Conservation (phyloP, 495 filamentous ascomycete species). For the Cercophora sp. region DNA sequence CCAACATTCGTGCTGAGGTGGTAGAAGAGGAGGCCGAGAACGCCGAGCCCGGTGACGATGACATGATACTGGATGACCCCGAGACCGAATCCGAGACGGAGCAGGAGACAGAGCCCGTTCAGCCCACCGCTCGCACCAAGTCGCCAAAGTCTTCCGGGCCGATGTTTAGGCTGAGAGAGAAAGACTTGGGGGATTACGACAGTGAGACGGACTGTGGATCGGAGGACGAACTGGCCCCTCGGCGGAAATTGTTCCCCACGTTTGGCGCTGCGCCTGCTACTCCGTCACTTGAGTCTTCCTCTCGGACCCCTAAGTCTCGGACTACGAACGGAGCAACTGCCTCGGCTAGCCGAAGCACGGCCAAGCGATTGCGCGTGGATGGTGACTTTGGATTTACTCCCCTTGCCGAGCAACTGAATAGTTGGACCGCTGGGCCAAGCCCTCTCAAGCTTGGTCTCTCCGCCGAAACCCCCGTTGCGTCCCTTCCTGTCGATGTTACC, state of each 20-base stretch:
- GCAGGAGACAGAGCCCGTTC: background rate
- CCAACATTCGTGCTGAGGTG: background rate
- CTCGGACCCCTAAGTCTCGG: constrained; percentile 19
- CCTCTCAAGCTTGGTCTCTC: constrained; percentile 38
- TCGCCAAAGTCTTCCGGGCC: constrained; percentile 23
- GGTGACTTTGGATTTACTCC: constrained; percentile 54
- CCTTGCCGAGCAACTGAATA: constrained; percentile 54
- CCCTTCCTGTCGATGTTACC: background rate
- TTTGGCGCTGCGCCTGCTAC: constrained; percentile 30
- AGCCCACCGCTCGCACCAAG: constrained; percentile 29
- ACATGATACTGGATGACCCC: constrained; percentile 32
- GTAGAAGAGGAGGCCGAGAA: constrained; percentile 10
- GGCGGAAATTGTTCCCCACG: constrained; percentile 11
- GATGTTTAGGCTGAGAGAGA: constrained; percentile 33
- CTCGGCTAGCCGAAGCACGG: constrained; percentile 19
- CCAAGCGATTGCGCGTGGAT: constrained; percentile 18
- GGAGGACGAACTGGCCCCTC: constrained; percentile 49
- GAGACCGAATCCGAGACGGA: constrained; percentile 9
- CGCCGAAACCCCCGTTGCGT: background rate
- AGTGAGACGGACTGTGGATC: constrained; percentile 42
- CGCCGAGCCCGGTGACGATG: constrained; percentile 14
- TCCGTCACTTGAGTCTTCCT: constrained; percentile 29
- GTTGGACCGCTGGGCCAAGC: constrained; percentile 52
- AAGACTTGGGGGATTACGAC: constrained; percentile 35
- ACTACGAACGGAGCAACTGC: background rate